Evolutionary conservation across 257 asterid genomes (phyloP), one percentile per base, ranked within the genome.

Genomic region (Avicennia marina): DNA sequence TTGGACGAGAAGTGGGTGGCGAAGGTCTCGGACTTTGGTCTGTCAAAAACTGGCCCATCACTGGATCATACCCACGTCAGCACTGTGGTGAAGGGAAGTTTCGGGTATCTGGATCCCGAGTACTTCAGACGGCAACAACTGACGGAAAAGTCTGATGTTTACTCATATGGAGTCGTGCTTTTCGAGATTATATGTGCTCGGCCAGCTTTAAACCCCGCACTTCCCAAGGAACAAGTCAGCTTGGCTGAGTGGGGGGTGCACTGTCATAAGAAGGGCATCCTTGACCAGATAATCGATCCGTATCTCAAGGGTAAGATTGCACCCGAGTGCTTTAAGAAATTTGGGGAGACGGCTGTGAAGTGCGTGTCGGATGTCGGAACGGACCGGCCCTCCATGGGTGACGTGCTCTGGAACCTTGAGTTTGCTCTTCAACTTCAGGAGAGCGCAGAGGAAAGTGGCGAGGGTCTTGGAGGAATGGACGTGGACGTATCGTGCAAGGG

Each of bases 1-100:
- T 66, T 87, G 72, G 96, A 87, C 12, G 96, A 87, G 66, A 84
- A 87, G 78, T 87, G 86, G 87, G 96, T 88, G 42, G 96, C 96
- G 1, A 88, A 88, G 76, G 94, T 88, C 21, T 85, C 96, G 0
- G 96, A 88, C 72, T 88, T 88, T 15, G 96, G 96, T 18, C 71
- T 88, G 70, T 88, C 95, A 2, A 88, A 88, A 70, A 85, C 95
- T 0, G 96, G 96, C 5, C 96, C 96, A 3, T 78, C 95, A 5
- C 69, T 88, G 65, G 96, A 88, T 67, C 81, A 85, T 63, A 80
- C 96, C 32, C 96, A 88, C 4, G 96, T 88, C 41, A 88, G 96
- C 77, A 88, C 96, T 0, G 94, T 85, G 57, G 96, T 88, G 55
- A 88, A 88, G 72, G 81, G 84, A 2, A 87, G 94, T 60, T 87